Evolutionary conservation across 352 stramenopile species (phyloP), one percentile per base, ranked within the genome.

Genomic region (Phytophthora quininea): DNA sequence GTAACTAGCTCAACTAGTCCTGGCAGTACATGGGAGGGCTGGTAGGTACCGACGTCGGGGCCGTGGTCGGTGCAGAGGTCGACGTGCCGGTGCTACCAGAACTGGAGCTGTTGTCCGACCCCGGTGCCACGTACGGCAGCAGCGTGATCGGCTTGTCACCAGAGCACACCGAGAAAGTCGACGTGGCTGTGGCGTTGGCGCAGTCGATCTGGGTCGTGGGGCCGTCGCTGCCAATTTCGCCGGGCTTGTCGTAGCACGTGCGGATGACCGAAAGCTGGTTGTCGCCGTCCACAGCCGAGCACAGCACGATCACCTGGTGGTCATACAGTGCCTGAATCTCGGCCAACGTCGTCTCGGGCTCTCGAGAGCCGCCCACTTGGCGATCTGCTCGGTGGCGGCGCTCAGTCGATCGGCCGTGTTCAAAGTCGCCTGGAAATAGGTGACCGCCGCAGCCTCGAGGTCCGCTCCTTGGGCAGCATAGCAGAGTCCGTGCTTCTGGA

Each of bases 401-500:
- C 65, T 65, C 43, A 86, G 57, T 12, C 72, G 69, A 31, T 71
- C 59, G 15, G 75, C 82, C 12, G 77, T 80, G 46, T 84, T 86
- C 38, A 93, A 65, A 24, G 79, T 83, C 9, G 80, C 79, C 50
- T 72, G 9, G 54, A 93, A 92, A 79, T 93, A 93, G 51, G 78
- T 79, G 15, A 80, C 79, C 1, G 85, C 76, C 4, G 76, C 76
- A 24, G 76, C 64, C 54, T 82, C 76, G 24, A 77, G 80, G 67
- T 93, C 71, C 15, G 71, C 73, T 3, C 64, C 84, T 15, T 77
- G 73, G 0, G 86, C 84, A 32, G 79, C 81, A 63, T 87, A 93
- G 74, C 86, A 93, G 31, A 92, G 62, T 12, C 86, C 86, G 71
- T 93, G 86, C 74, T 93, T 93, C 73, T 93, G 86, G 76, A 88